Evolutionary conservation across 1,284 basidiomycete species (phyloP).

Genomic region (Apiotrichum sp.): DNA sequence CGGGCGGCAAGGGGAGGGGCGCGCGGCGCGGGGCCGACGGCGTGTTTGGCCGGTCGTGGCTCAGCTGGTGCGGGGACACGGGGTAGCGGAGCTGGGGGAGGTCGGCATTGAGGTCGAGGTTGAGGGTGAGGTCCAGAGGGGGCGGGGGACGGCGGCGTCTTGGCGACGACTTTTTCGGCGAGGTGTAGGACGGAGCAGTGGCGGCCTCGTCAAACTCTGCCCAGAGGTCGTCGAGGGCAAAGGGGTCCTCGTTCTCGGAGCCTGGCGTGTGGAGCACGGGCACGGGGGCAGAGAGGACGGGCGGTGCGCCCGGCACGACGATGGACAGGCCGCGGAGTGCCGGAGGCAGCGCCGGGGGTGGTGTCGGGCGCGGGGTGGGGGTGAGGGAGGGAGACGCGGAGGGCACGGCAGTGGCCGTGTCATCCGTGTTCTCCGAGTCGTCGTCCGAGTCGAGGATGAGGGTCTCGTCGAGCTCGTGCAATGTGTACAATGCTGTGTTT

Average conservation of each 20-base stretch:
- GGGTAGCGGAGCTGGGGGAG: background rate
- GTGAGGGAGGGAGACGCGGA: background rate
- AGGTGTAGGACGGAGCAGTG: background rate
- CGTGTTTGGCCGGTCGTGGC: background rate
- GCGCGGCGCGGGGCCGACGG: background rate
- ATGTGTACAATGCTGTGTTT: conserved; percentile 31
- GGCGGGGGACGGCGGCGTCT: background rate
- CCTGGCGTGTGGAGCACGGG: conserved; percentile 1
- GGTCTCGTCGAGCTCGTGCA: conserved; percentile 26
- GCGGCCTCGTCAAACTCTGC: background rate
- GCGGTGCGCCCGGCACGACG: background rate
- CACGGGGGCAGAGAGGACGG: background rate
- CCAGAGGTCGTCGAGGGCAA: conserved; percentile 3
- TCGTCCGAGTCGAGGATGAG: background rate
- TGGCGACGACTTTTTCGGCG: background rate
- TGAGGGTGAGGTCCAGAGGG: background rate
- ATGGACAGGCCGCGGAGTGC: background rate
- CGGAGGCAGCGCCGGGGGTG: no score
- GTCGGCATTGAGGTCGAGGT: no score
- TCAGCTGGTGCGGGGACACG: conserved; percentile 3
- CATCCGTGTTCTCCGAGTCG: no score
- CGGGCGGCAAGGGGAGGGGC: background rate
- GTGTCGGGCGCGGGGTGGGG: no score
- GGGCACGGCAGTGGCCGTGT: no score
- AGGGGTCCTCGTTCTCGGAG: conserved; percentile 7